phyloP scores from a whole-genome alignment of 202 grass and related monocot species.

The Zoysia matrella region DNA sequence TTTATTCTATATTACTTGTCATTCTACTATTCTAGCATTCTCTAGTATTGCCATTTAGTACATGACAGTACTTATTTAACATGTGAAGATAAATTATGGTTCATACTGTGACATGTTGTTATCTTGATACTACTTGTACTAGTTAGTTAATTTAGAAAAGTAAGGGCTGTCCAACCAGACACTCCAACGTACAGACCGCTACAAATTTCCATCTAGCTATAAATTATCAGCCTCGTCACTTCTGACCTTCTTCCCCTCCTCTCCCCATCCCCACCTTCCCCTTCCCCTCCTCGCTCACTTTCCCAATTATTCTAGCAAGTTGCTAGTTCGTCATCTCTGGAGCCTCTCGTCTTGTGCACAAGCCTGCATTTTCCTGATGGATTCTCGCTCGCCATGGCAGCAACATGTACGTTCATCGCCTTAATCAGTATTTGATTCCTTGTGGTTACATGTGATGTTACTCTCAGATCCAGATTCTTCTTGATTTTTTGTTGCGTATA shows the following conservation, averaged over 20 bases:
- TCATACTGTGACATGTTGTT: constrained; percentile 18
- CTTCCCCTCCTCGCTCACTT: constrained; percentile 19
- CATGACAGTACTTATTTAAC: background rate
- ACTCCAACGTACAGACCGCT: constrained; percentile 27
- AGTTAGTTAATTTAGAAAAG: constrained; percentile 33
- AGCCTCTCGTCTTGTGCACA: background rate
- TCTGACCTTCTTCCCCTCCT: constrained; percentile 34
- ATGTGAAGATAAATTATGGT: constrained; percentile 26
- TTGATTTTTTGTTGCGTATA: constrained; percentile 2
- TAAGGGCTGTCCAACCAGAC: constrained; percentile 32
- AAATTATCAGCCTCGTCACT: constrained; percentile 35
- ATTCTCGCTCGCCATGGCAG: constrained; percentile 8
- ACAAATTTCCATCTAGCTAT: constrained; percentile 1
- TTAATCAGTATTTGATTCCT: constrained; percentile 1
- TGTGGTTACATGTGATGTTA: constrained; percentile 27
- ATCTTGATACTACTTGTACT: constrained; percentile 15
- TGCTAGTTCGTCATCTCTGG: constrained; percentile 20
- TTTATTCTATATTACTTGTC: background rate
- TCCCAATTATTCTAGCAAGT: constrained; percentile 16
- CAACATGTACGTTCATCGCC: background rate
- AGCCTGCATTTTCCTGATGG: background rate
- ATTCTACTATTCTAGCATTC: background rate
- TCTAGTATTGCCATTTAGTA: background rate
- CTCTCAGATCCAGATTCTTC: constrained; percentile 37
- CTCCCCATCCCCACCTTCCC: constrained; percentile 7